Conservation (phyloP, 2,329 filamentous ascomycete genomes). For the Xylariaceae sp. region DNA sequence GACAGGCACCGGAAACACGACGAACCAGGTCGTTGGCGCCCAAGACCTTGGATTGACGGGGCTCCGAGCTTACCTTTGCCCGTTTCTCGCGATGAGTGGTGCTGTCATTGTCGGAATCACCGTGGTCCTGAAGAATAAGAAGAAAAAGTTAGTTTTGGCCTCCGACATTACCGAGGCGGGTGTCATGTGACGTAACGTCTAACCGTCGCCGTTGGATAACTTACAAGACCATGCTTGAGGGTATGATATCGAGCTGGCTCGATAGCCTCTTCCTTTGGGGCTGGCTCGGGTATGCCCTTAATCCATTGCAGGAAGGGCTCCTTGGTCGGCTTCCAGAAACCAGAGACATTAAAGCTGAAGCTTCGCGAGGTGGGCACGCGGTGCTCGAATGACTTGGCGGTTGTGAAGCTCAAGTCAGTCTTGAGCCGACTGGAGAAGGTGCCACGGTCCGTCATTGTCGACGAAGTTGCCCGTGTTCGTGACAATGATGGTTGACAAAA, state of each 20-base stretch:
- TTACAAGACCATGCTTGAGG: constrained; percentile 26
- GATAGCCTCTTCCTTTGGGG: constrained; percentile 14
- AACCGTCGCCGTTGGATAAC: background rate
- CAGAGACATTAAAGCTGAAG: constrained; percentile 26
- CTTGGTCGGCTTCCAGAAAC: constrained; percentile 23
- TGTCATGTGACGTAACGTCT: background rate
- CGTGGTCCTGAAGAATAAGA: constrained; percentile 9
- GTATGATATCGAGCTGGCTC: constrained; percentile 18
- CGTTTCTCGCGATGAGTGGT: constrained; percentile 25
- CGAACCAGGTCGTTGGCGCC: constrained; percentile 18
- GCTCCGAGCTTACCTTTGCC: constrained; percentile 11
- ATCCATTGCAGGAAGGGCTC: constrained; percentile 27
- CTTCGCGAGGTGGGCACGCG: constrained; percentile 21
- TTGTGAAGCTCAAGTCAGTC: constrained; percentile 1
- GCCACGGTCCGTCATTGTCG: background rate
- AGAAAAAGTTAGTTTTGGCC: background rate
- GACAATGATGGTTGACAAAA: too few species aligned
- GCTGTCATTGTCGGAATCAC: constrained; percentile 6
- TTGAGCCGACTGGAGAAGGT: constrained; percentile 3
- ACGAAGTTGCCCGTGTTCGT: background rate
- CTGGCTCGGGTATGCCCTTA: constrained; percentile 21
- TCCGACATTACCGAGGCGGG: background rate
- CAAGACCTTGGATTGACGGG: constrained; percentile 13
- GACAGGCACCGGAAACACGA: constrained; percentile 21
- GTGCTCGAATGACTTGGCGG: constrained; percentile 16